A percentile compares a stretch with the other conserved stretches of the same genome.
These are phyloP conservation scores for Acidomyces sp. DNA, from an alignment of 495 filamentous ascomycete species.

Conservation along the genomic window DNA sequence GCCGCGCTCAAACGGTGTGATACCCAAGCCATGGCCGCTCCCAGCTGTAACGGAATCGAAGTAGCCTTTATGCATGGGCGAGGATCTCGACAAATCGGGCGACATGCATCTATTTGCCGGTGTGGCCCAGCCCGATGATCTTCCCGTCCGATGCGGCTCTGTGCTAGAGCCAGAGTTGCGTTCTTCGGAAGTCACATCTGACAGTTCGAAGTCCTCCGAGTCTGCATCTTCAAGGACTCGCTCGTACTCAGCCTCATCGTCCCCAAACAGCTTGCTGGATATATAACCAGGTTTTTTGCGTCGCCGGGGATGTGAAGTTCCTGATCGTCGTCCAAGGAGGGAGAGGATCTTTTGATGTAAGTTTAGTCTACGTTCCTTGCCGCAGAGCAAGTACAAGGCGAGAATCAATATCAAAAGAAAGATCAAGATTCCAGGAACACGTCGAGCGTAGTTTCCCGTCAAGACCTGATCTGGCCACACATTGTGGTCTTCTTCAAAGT, in stretches of 20 bases:
- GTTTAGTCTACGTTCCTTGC: constrained; percentile 56
- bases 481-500: constrained; percentile 39
- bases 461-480: constrained; percentile 66
- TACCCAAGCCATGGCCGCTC: constrained; percentile 28
- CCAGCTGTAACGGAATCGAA: constrained; percentile 26
- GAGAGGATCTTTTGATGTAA: constrained; percentile 46
- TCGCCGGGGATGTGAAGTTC: neutral
- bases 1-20: constrained; percentile 50
- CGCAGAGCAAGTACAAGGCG: constrained; percentile 50
- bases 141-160: constrained; percentile 38
- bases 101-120: constrained; percentile 34
- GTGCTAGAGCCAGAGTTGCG: constrained; percentile 42
- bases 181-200: constrained; percentile 41
- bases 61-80: constrained; percentile 10
- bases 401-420: constrained; percentile 62
- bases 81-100: constrained; percentile 13
- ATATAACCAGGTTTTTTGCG: constrained; percentile 37
- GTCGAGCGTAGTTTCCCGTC: constrained; percentile 44
- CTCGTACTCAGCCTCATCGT: constrained; percentile 47
- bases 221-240: constrained; percentile 68
- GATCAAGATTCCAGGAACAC: constrained; percentile 60
- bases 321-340: constrained; percentile 33
- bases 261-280: constrained; percentile 41
- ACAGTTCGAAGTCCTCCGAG: constrained; percentile 48
- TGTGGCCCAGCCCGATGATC: constrained; percentile 50